Evolutionary conservation across 306 rosid species (phyloP).

Genomic region (Cicer arietinum): DNA sequence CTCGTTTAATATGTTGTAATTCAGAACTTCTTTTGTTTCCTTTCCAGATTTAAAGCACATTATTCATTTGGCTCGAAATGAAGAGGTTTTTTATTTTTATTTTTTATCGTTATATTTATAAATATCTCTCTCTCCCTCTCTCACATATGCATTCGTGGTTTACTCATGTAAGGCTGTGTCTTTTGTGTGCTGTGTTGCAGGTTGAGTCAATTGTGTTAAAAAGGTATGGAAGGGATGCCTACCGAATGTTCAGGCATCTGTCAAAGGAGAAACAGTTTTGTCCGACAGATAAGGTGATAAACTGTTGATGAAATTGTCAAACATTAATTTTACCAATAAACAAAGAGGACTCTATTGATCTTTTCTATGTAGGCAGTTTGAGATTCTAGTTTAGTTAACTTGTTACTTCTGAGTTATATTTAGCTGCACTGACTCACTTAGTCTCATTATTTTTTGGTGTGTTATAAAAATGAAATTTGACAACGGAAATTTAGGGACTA

Average conservation of each 20-base stretch:
- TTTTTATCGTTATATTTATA: constrained; percentile 21
- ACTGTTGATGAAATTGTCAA: constrained; percentile 14
- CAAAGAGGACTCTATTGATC: constrained; percentile 3
- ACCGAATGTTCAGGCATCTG: constrained; percentile 83
- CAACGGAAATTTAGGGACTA: constrained; percentile 1
- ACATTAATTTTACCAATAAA: constrained; percentile 20
- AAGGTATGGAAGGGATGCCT: constrained; percentile 80
- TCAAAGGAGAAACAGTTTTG: constrained; percentile 55
- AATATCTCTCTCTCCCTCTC: background rate
- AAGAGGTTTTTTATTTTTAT: constrained; percentile 67
- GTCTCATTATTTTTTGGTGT: constrained; percentile 27
- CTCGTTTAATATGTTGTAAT: constrained; percentile 32
- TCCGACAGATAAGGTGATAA: constrained; percentile 74
- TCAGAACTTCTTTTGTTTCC: constrained; percentile 34
- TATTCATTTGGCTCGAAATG: constrained; percentile 68
- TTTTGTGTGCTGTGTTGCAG: constrained; percentile 54
- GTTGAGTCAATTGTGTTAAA: constrained; percentile 84
- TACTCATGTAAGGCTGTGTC: constrained; percentile 39
- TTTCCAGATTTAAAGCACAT: constrained; percentile 75
- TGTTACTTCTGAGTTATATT: constrained; percentile 11
- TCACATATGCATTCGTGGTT: background rate
- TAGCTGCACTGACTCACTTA: constrained; percentile 15
- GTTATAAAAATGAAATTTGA: constrained; percentile 24
- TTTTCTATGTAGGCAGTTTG: constrained; percentile 18
- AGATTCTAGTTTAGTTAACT: constrained; percentile 23